Evolutionary conservation across 306 rosid species (phyloP), one percentile per base, ranked within the genome.

Genomic region (Cicer bijugum): DNA sequence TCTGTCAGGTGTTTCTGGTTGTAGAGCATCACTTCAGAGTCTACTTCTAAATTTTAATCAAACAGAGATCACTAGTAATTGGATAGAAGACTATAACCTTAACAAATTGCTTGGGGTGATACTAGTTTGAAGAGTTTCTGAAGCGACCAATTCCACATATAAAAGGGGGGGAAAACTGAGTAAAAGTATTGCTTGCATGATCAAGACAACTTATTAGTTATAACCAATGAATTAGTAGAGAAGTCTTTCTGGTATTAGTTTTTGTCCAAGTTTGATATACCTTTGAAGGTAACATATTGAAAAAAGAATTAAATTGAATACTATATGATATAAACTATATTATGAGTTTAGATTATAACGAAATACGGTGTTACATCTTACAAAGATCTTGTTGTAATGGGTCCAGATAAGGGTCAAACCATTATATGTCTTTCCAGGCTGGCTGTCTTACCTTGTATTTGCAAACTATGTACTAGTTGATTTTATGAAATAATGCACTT

Each of bases 401-500:
- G 58, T 52, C 28, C 11, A 52, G 23, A 51, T 51, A 51, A 51
- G 57, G 57, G 14, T 55, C 38, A 55, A 3, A 10, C 8, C n/a
- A 9, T 56, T 56, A 33, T 33, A 40, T 15, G 16, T 59, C 17
- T 58, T 58, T 59, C 42, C 6, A 59, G 16, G 43, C 16, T 12
- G 10, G 43, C 16, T 12, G 10, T 33, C 42, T 58, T 58, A 12
- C 42, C 15, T 17, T 57, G 40, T 10, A 23, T 56, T 56, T 19
- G 14, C 38, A 56, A 19, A 56, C 7, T 56, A 53, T 57, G 23
- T 57, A 12, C 14, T 23, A 33, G 42, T 58, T 33, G 9, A 58
- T 58, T 58, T 58, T 23, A 57, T 57, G 40, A 15, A 62, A 60
- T 60, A 60, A 61, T 63, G 69, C 50, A 63, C 37, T 43, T 65